phyloP scores from a whole-genome alignment of 371 early-diverging fungal species.

The Thermomucor indicae-seudaticae region DNA sequence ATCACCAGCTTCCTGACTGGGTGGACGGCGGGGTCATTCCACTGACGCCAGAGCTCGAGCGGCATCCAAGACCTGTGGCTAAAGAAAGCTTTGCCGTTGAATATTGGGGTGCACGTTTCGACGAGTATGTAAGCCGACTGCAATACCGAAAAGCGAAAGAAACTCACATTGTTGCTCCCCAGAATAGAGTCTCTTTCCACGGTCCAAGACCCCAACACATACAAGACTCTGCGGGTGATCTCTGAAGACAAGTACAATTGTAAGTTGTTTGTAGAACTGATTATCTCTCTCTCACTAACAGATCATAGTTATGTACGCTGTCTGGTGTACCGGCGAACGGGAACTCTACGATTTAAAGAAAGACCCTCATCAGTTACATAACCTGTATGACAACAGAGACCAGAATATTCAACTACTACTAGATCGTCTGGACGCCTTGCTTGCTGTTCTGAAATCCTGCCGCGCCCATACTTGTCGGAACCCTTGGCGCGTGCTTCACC shows the following conservation, averaged over 20 bases:
- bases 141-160: too few relatives aligned
- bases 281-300: too few relatives aligned
- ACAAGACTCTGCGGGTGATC: conserved; percentile 59
- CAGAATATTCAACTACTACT: conserved; percentile 9
- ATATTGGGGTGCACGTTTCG: conserved; percentile 38
- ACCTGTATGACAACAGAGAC: conserved; percentile 30
- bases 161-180: neutral
- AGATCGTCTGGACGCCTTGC: conserved; percentile 56
- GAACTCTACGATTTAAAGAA: conserved; percentile 54
- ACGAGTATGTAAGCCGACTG: conserved; percentile 2
- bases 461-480: conserved; percentile 54
- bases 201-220: conserved; percentile 33
- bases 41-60: conserved; percentile 31
- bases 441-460: conserved; percentile 51
- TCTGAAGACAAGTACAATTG: conserved; percentile 47
- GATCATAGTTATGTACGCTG: conserved; percentile 35
- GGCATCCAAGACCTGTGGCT: conserved; percentile 33
- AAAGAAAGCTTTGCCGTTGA: conserved; percentile 61
- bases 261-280: conserved; percentile 18
- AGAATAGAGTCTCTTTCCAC: neutral
- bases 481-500: conserved; percentile 55
- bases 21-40: conserved; percentile 57
- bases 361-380: conserved; percentile 56
- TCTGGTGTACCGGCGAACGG: conserved; percentile 64
- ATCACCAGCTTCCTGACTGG: conserved; percentile 31